Evolutionary conservation across 257 asterid genomes (phyloP).

Genomic region (Solanum paucissectum): DNA sequence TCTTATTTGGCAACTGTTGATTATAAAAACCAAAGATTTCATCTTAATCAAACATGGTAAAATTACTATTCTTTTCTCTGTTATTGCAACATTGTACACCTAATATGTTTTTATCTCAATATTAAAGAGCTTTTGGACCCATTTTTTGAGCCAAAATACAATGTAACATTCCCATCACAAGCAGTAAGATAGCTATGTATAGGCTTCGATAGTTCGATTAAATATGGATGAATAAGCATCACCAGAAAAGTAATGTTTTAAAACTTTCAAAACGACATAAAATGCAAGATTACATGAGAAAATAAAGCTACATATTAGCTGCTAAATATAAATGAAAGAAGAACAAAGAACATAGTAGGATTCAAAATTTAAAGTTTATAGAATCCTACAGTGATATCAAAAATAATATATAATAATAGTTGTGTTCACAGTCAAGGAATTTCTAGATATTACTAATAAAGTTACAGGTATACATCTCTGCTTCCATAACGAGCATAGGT

Average conservation of each 20-base stretch:
- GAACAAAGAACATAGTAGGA: neutral
- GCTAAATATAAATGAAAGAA: neutral
- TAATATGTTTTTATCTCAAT: neutral
- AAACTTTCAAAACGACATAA: neutral
- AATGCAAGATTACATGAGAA: neutral
- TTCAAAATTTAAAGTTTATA: neutral
- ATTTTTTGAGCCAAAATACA: neutral
- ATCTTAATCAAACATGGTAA: neutral
- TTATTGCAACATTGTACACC: neutral
- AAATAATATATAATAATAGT: neutral
- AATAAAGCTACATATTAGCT: neutral
- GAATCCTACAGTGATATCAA: neutral
- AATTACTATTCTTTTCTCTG: neutral
- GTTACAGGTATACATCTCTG: neutral
- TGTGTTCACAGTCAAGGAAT: neutral
- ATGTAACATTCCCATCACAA: neutral
- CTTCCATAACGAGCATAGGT: neutral
- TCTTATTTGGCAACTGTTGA: neutral
- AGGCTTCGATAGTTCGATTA: neutral
- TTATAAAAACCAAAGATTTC: too few species aligned
- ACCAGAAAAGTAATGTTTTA: neutral
- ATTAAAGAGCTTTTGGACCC: neutral
- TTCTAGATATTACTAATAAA: neutral
- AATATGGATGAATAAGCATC: neutral
- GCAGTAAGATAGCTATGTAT: neutral